Evolutionary conservation across 495 filamentous ascomycete species (phyloP).

Genomic region (Podospora bellae-mahoneyi): DNA sequence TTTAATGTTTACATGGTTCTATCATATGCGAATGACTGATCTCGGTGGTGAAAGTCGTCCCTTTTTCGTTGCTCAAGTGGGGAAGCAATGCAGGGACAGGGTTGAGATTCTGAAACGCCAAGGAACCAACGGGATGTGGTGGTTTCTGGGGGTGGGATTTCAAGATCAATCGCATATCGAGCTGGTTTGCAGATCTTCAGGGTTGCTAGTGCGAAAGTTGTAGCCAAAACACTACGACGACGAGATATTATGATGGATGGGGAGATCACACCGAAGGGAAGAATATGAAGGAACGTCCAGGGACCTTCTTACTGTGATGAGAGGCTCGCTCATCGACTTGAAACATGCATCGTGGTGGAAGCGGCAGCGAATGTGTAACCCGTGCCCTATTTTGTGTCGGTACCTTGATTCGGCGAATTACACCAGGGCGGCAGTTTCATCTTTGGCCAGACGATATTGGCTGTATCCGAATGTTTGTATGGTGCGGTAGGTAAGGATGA

Average conservation of each 20-base stretch:
- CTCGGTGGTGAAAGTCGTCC: not conserved
- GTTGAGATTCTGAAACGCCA: conserved; percentile 4
- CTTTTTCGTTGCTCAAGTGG: not conserved
- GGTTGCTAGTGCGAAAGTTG: not conserved
- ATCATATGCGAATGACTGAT: not conserved
- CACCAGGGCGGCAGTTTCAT: not conserved
- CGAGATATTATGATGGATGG: not conserved
- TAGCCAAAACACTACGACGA: not conserved
- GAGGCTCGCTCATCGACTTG: conserved; percentile 1
- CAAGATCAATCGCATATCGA: not conserved
- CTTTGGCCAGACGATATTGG: not conserved
- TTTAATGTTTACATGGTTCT: not conserved
- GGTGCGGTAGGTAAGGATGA: not conserved
- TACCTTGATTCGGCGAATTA: conserved; percentile 2
- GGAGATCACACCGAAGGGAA: not conserved
- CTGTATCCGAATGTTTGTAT: conserved; percentile 3
- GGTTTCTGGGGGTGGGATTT: not conserved
- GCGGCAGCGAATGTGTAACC: not conserved
- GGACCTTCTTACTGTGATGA: not conserved
- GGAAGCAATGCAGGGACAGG: not conserved
- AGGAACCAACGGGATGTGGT: not conserved
- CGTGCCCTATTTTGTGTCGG: conserved; percentile 1
- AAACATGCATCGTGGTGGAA: conserved; percentile 2
- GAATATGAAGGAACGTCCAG: not conserved
- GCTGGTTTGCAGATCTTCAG: not conserved